Evolutionary conservation across 1,284 basidiomycete species (phyloP).

Genomic region (Rhodotorula sp.): DNA sequence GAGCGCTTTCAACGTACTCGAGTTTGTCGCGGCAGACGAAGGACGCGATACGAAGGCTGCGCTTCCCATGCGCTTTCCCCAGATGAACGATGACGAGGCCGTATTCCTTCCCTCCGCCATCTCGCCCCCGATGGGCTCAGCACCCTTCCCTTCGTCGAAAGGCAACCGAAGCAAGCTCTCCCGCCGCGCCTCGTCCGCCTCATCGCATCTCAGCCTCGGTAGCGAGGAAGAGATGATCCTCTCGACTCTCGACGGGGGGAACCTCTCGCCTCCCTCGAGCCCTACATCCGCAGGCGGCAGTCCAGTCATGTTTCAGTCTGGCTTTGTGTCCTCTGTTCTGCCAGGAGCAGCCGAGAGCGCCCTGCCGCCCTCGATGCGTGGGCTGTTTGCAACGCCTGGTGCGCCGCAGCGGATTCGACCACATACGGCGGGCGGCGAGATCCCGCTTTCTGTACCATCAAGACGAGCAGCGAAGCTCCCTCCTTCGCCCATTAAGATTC

Average conservation of each 20-base stretch:
- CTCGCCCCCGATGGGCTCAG: neutral
- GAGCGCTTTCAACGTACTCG: constrained; percentile 8
- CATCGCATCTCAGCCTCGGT: neutral
- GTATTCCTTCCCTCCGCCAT: neutral
- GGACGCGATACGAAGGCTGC: neutral
- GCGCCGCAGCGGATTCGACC: neutral
- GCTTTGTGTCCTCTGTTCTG: neutral
- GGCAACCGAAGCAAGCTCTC: neutral
- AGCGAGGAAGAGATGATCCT: constrained; percentile 11
- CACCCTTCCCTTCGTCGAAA: neutral
- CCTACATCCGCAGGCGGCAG: neutral
- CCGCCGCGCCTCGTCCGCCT: neutral
- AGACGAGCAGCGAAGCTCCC: neutral
- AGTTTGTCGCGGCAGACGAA: constrained; percentile 7
- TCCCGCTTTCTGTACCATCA: neutral
- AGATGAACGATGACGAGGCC: neutral
- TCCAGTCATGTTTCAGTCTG: neutral
- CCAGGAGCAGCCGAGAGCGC: neutral
- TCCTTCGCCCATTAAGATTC: neutral
- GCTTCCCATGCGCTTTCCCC: constrained; percentile 6
- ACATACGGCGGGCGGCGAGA: too few relatives aligned
- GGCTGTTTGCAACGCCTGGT: neutral
- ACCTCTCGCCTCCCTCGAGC: neutral
- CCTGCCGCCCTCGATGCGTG: constrained; percentile 3
- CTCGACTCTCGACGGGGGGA: neutral